Conservation (phyloP, 1,284 basidiomycete species). For the Sutorius eximius region DNA sequence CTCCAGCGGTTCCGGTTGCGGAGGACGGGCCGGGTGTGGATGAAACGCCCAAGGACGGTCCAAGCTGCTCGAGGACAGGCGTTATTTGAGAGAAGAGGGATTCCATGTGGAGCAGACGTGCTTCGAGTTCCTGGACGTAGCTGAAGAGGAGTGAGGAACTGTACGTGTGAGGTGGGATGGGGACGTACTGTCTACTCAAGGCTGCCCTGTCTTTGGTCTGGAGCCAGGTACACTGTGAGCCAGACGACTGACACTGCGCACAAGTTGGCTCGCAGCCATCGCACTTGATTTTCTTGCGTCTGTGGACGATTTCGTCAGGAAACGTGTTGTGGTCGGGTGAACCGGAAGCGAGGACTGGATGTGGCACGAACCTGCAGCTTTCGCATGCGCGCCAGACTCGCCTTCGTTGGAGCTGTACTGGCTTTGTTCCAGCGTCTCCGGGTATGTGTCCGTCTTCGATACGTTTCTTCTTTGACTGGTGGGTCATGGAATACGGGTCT, state of each 20-base stretch:
- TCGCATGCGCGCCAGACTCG: slow-evolving; percentile 83
- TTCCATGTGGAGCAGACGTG: slow-evolving; percentile 81
- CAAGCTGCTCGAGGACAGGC: slow-evolving; percentile 71
- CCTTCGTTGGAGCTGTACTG: slow-evolving; percentile 71
- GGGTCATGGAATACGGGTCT: slow-evolving; percentile 49
- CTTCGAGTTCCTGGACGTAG: slow-evolving; percentile 86
- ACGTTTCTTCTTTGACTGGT: slow-evolving; percentile 70
- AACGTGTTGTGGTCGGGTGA: slow-evolving; percentile 11
- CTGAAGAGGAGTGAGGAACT: slow-evolving; percentile 40
- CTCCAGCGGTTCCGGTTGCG: slow-evolving; percentile 30
- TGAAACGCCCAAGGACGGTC: slow-evolving; percentile 47
- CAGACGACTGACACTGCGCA: slow-evolving; percentile 71
- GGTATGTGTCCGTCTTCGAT: slow-evolving; percentile 55
- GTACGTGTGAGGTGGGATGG: slow-evolving; percentile 8
- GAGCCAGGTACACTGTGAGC: slow-evolving; percentile 78
- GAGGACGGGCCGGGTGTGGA: slow-evolving; percentile 33
- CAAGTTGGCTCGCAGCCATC: slow-evolving; percentile 84
- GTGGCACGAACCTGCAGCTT: slow-evolving; percentile 68
- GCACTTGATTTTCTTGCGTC: slow-evolving; percentile 88
- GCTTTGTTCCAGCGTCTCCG: slow-evolving; percentile 59
- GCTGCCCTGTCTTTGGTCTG: slow-evolving; percentile 86
- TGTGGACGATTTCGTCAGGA: slow-evolving; percentile 35
- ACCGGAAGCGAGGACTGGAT: slow-evolving; percentile 13
- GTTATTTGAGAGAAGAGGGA: slow-evolving; percentile 74
- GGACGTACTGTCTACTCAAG: slow-evolving; percentile 76